A percentile compares a stretch with the other conserved stretches of the same genome.
Evolutionary conservation across 2,329 filamentous ascomycete species (phyloP).

Genomic region (Epichloe uncinata): DNA sequence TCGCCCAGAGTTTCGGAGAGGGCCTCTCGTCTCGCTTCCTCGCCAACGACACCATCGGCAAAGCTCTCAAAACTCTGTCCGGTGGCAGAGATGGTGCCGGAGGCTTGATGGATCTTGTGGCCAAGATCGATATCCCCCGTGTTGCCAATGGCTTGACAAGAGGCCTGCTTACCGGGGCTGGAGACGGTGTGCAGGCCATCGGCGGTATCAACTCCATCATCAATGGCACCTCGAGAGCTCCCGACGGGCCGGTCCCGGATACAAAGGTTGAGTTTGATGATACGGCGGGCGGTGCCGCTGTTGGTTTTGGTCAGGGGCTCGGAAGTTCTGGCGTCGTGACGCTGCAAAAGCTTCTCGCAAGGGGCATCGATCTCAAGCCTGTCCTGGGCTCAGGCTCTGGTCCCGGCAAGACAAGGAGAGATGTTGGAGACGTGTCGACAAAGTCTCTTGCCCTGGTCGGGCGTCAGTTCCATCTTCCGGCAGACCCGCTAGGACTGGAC

Average conservation of each 20-base stretch:
- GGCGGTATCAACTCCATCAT: slow-evolving; percentile 20
- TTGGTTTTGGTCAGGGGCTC: slow-evolving; percentile 22
- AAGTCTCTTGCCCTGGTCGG: neutral
- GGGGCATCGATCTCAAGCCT: slow-evolving; percentile 7
- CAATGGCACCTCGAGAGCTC: slow-evolving; percentile 14
- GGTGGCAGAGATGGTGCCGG: neutral
- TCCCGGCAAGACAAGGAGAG: neutral
- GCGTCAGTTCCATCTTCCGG: neutral
- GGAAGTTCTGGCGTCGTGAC: slow-evolving; percentile 20
- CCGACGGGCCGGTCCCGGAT: slow-evolving; percentile 8
- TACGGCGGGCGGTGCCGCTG: slow-evolving; percentile 20
- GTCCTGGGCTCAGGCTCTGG: neutral
- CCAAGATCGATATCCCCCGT: slow-evolving; percentile 12
- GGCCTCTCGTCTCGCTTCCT: slow-evolving; percentile 19
- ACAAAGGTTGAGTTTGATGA: slow-evolving; percentile 20
- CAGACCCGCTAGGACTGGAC: slow-evolving; percentile 6
- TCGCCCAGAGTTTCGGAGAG: slow-evolving; percentile 14
- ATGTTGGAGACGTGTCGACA: neutral
- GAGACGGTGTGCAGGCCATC: slow-evolving; percentile 19
- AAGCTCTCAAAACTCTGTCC: slow-evolving; percentile 9
- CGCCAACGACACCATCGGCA: slow-evolving; percentile 17
- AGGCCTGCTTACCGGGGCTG: slow-evolving; percentile 21
- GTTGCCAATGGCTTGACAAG: slow-evolving; percentile 22
- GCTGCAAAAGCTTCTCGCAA: slow-evolving; percentile 15
- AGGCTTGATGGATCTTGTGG: slow-evolving; percentile 9